phyloP scores from a whole-genome alignment of 768 basidiomycete genomes.

The Termitomyces heimii region DNA sequence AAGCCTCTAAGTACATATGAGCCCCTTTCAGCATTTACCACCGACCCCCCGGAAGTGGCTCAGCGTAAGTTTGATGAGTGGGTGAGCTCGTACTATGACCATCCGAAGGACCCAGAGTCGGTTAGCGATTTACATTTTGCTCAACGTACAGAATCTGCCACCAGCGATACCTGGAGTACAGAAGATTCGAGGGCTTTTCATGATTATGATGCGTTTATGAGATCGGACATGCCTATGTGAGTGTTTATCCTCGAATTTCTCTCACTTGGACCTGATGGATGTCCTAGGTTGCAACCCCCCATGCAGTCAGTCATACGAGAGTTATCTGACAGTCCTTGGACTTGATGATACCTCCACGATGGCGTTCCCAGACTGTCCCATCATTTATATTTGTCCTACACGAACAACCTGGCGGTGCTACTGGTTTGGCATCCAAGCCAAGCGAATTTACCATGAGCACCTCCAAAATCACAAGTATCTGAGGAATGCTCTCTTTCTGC shows the following conservation, averaged over 20 bases:
- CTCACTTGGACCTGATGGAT: not conserved
- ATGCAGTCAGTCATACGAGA: slow-evolving; percentile 17
- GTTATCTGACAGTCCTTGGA: slow-evolving; percentile 16
- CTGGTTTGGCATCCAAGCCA: slow-evolving; percentile 17
- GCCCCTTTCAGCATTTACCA: not conserved
- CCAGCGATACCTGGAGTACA: slow-evolving; percentile 14
- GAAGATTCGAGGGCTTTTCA: slow-evolving; percentile 15
- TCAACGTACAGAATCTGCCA: slow-evolving; percentile 11
- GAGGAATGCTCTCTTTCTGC: slow-evolving; percentile 18
- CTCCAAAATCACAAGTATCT: slow-evolving; percentile 12
- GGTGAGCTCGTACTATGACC: slow-evolving; percentile 25
- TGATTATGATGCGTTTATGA: slow-evolving; percentile 10
- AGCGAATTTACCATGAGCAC: slow-evolving; percentile 15
- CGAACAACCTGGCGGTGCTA: slow-evolving; percentile 18
- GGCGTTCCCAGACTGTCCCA: slow-evolving; percentile 6
- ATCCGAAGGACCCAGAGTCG: slow-evolving; percentile 14
- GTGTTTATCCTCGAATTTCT: not conserved
- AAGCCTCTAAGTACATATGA: slow-evolving; percentile 11
- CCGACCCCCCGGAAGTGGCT: slow-evolving; percentile 11
- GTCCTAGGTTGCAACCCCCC: slow-evolving; percentile 12
- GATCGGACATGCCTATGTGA: slow-evolving; percentile 18
- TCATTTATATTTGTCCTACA: slow-evolving; percentile 17
- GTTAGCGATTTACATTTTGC: slow-evolving; percentile 18
- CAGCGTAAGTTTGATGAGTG: slow-evolving; percentile 18
- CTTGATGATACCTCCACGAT: slow-evolving; percentile 11